Evolutionary conservation across 1,284 basidiomycete genomes (phyloP), one percentile per base, ranked within the genome.

Genomic region (Tilletiaria anomala): DNA sequence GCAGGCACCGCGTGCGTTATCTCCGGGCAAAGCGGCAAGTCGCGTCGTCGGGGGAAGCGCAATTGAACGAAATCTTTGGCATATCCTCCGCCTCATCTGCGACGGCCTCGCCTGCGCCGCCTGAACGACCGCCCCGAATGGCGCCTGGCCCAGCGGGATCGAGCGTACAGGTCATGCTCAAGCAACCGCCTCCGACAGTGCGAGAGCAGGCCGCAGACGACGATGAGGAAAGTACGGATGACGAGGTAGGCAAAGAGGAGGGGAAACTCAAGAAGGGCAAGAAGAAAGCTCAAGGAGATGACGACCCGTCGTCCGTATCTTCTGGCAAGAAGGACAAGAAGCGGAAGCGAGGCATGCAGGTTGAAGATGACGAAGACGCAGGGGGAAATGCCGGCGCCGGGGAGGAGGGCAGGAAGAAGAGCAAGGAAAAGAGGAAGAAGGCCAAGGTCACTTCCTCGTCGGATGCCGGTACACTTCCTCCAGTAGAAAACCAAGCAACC

Each of bases 121-220:
- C n/a, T n/a, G n/a, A n/a, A n/a, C n/a, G 8, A 29, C 26, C 26
- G 10, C 26, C 26, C 10, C n/a, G 8, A n/a, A n/a, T 29, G 8
- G 26, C n/a, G 26, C 26, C 26, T n/a, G 26, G 26, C n/a, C 26
- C 26, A 63, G 62, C 60, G 60, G 62, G 18, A 47, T 63, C n/a
- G 39, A 34, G 48, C 38, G 32, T 18, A 18, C 8, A 50, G 49
- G 38, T 43, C 43, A 34, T 23, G 37, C 22, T 43, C 44, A 40
- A 45, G 44, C 31, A 40, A 36, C 5, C 45, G 46, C 23, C 12
- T 3, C 12, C 10, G 29, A 3, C 16, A 29, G 26, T n/a, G 43
- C 48, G 53, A 16, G 50, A 52, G 32, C 42, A 15, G 11, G 6
- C 29, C 20, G 6, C 6, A 36, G 5, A 41, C 22, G 43, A 48